Percentiles rank a stretch among this genome's conserved stretches.
These are phyloP conservation scores for Clarkia xantiana DNA, from an alignment of 345 rosid species.

Conservation along the genomic window DNA sequence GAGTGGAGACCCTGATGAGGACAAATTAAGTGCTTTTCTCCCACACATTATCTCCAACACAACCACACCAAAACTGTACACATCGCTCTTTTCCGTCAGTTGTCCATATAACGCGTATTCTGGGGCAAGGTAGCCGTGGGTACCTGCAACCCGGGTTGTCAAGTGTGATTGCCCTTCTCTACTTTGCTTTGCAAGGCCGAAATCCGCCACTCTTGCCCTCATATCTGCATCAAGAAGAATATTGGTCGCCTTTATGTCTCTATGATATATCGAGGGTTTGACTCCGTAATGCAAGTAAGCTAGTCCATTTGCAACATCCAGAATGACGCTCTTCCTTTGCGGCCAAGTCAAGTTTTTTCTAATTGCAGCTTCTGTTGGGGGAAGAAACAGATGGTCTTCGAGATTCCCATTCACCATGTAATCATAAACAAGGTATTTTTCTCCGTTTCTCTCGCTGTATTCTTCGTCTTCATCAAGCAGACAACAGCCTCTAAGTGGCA, in stretches of 20 bases:
- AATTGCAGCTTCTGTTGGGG: constrained; percentile 3
- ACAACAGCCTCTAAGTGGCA: constrained; percentile 77
- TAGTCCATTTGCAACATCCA: constrained; percentile 80
- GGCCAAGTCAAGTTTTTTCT: constrained; percentile 56
- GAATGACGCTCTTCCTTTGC: constrained; percentile 59
- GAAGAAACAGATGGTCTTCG: constrained; percentile 49
- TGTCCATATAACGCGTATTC: constrained; percentile 91
- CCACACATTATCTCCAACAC: constrained; percentile 80
- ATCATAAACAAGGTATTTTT: constrained; percentile 70
- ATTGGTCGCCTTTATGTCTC: constrained; percentile 78
- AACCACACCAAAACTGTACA: constrained; percentile 84
- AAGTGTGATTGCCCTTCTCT: constrained; percentile 88
- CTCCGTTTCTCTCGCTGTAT: constrained; percentile 18
- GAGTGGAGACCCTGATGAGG: constrained; percentile 48
- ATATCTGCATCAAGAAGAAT: constrained; percentile 71
- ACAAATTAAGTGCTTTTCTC: constrained; percentile 68
- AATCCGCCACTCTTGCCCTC: constrained; percentile 91
- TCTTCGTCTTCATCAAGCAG: constrained; percentile 35
- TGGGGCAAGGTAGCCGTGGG: constrained; percentile 85
- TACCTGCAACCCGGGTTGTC: constrained; percentile 89
- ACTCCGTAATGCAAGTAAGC: constrained; percentile 86
- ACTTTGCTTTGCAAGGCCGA: constrained; percentile 72
- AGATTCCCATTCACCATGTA: constrained; percentile 88
- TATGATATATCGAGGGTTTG: constrained; percentile 81
- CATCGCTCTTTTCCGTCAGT: constrained; percentile 78